Evolutionary conservation across 306 rosid species (phyloP), one percentile per base, ranked within the genome.

Genomic region (Notholithocarpus densiflorus): DNA sequence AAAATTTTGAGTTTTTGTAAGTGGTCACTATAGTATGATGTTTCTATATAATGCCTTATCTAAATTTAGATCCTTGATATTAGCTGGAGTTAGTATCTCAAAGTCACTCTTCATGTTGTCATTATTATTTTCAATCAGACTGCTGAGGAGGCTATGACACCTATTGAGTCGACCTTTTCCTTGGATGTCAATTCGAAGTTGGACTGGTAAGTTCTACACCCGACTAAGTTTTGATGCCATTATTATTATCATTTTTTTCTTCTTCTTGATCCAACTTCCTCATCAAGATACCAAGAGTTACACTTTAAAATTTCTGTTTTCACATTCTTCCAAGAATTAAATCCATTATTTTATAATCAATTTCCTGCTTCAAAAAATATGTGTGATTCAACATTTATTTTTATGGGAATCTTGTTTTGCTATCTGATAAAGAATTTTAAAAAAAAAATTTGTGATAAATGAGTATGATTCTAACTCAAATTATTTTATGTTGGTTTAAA

Each of bases 131-230:
- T 65, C 68, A 69, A 78, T 72, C 87, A 94, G 98, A 94, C 92
- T 61, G 98, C 98, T 71, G 97, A 90, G 84, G 97, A 88, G 86
- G 98, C 98, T 37, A 94, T 92, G 98, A 94, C 97, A 21, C 98
- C 98, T 71, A 94, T 94, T 81, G 98, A 94, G 75, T 94, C 98
- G 43, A 90, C 98, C 60, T 94, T 94, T 81, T 94, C 98, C 61
- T 84, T 94, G 86, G 93, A 92, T 85, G 97, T 94, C 26, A 89
- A 92, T 82, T 94, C 98, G 62, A 94, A 92, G 81, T 79, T 94
- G 91, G 97, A 94, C 86, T 94, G 97, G 98, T 94, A 75, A 91
- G 90, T 82, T 77, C 72, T 56, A 55, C 56, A 3, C 24, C 52
- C n/a, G 72, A 7, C 24, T 68, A 19, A 32, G 13, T 32, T 68